phyloP scores from a whole-genome alignment of 2,329 filamentous ascomycete genomes.

The Volutella citrinella region DNA sequence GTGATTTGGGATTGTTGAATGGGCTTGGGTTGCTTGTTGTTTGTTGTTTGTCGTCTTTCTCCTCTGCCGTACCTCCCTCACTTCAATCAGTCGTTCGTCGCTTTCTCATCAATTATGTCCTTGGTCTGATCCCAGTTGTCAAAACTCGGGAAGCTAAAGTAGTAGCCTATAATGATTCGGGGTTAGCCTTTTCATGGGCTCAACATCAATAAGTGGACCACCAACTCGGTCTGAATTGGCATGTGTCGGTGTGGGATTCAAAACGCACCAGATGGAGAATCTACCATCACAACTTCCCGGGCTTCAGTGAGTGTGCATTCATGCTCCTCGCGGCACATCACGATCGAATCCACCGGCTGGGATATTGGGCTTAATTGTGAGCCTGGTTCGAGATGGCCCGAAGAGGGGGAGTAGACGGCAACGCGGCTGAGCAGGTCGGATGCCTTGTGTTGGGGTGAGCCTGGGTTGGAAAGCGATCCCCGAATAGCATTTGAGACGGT shows the following conservation, averaged over 20 bases:
- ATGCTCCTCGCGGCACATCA: constrained; percentile 18
- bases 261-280: constrained; percentile 25
- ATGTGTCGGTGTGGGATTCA: too few relatives aligned
- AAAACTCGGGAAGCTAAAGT: constrained; percentile 73
- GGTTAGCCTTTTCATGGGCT: constrained; percentile 32
- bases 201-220: neutral
- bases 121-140: constrained; percentile 58
- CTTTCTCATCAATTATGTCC: too few relatives aligned
- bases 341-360: constrained; percentile 21
- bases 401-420: constrained; percentile 41
- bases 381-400: constrained; percentile 15
- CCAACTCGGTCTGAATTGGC: too few relatives aligned
- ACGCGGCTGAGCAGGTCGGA: constrained; percentile 54
- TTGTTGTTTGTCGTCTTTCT: too few relatives aligned
- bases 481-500: constrained; percentile 53
- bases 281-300: constrained; percentile 22
- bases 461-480: constrained; percentile 47
- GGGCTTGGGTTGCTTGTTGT: too few relatives aligned
- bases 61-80: too few relatives aligned
- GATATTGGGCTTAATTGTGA: constrained; percentile 15
- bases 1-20: too few relatives aligned
- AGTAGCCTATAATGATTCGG: constrained; percentile 43
- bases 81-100: constrained; percentile 26
- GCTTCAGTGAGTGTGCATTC: constrained; percentile 19
- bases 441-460: constrained; percentile 48